Evolutionary conservation across 2,329 filamentous ascomycete genomes (phyloP).

Genomic region (Ophidiomyces ophidiicola): DNA sequence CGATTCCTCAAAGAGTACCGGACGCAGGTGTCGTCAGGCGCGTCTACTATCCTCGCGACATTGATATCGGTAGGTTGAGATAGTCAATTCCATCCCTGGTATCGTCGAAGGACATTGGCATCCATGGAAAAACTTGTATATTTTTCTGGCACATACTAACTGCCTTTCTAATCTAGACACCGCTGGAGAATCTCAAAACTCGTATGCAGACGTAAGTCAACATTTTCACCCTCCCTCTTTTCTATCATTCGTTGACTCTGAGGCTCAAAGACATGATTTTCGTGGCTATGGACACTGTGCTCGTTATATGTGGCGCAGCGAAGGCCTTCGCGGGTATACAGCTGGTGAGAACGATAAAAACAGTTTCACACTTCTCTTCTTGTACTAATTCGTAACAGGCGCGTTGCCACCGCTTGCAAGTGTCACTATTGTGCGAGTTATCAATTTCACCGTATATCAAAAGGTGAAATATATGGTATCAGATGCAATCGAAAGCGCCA

Average conservation of each 20-base stretch:
- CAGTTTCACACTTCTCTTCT: neutral
- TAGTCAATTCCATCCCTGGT: neutral
- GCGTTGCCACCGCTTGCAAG: constrained; percentile 35
- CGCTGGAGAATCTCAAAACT: constrained; percentile 38
- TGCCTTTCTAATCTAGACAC: constrained; percentile 26
- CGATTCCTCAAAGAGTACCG: constrained; percentile 35
- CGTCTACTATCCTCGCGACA: constrained; percentile 35
- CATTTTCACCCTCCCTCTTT: neutral
- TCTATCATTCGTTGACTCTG: neutral
- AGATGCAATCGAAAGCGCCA: constrained; percentile 28
- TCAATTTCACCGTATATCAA: constrained; percentile 38
- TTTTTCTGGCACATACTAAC: constrained; percentile 3
- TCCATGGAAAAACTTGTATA: constrained; percentile 14
- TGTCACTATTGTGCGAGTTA: constrained; percentile 35
- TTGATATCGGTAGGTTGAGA: constrained; percentile 33
- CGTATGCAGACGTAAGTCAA: constrained; percentile 38
- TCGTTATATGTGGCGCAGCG: constrained; percentile 36
- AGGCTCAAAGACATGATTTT: constrained; percentile 32
- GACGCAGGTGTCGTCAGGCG: constrained; percentile 36
- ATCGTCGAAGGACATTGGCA: neutral
- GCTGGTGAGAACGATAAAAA: constrained; percentile 27
- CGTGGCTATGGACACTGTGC: constrained; percentile 32
- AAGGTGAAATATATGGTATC: constrained; percentile 33
- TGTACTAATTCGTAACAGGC: constrained; percentile 21
- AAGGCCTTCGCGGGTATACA: constrained; percentile 37